Base-by-base conservation (phyloP, 345 rosid genomes). In the Salix brachista region DNA sequence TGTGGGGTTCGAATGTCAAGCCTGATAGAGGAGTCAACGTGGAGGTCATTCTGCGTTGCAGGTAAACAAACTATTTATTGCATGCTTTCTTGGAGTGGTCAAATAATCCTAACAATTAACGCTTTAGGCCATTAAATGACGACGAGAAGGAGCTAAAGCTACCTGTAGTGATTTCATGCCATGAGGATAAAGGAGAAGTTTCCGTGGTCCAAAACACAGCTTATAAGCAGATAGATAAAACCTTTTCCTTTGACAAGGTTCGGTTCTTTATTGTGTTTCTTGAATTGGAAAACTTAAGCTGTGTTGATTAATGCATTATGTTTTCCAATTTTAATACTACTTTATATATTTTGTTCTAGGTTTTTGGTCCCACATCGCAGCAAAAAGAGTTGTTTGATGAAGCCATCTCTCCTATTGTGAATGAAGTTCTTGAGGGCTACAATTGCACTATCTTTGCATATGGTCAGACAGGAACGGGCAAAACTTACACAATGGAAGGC, bases 401-500 rank as follows among this genome's bases (percentile, higher is more conserved):
- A 23, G 50, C 71, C 8, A 30, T 67, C 21, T 88, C 89, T 73
- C 97, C 99, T 26, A 88, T 91, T 78, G 99, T 96, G 21, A 87
- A 84, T 81, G 98, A 96, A 93, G 99, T 96, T 67, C 96, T 96
- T 39, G 98, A 96, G 83, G 99, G 99, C 68, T 96, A 96, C 76
- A 96, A 96, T 83, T 96, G 98, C 86, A 96, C 99, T 39, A 93
- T 96, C 82, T 96, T 96, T 88, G 99, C 99, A 5, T 96, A 96
- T 79, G 99, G 99, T 73, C 99, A 96, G 83, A 96, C 98, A 3
- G 99, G 98, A 78, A 96, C 98, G 13, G 99, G 99, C 37, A 96
- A 96, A 79, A 96, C 99, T 16, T 96, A 96, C 85, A 96, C 98
- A 1, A 96, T 96, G 99, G 99, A 96, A 87, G 99, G 99, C 73